Conservation (phyloP, 768 basidiomycete species). For the Chalciporus pseudorubinellus region DNA sequence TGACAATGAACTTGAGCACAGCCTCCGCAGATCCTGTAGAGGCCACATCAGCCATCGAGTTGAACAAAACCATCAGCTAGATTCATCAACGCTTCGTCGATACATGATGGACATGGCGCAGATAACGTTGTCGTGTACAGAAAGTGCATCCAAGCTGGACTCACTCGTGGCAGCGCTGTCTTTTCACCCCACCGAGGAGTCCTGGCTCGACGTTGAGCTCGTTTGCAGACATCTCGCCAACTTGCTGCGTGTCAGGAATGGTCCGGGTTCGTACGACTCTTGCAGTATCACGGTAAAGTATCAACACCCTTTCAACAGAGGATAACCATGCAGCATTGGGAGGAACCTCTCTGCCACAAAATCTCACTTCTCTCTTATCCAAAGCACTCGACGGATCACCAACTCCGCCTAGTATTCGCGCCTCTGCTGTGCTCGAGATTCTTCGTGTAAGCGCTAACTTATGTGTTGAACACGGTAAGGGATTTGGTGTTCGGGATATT, state of each 20-base stretch:
- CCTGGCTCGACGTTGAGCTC: slow-evolving; percentile 52
- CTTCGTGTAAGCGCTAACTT: slow-evolving; percentile 80
- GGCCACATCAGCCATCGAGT: background rate
- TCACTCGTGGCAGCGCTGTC: slow-evolving; percentile 34
- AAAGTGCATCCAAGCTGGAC: slow-evolving; percentile 32
- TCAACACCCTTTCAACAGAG: slow-evolving; percentile 39
- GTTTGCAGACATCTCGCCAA: slow-evolving; percentile 61
- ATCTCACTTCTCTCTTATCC: slow-evolving; percentile 59
- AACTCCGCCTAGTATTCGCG: slow-evolving; percentile 44
- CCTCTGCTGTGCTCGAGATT: slow-evolving; percentile 59
- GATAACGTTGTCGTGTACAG: slow-evolving; percentile 19
- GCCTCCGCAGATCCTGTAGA: slow-evolving; percentile 5
- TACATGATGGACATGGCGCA: slow-evolving; percentile 25
- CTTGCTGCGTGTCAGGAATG: slow-evolving; percentile 55
- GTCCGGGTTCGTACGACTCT: slow-evolving; percentile 39
- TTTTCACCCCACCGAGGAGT: slow-evolving; percentile 28
- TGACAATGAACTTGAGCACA: background rate
- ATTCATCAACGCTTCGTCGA: background rate
- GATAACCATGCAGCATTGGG: slow-evolving; percentile 74
- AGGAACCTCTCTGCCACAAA: slow-evolving; percentile 59
- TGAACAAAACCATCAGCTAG: background rate
- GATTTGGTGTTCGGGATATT: background rate
- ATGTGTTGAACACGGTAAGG: slow-evolving; percentile 78
- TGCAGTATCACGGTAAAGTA: background rate
- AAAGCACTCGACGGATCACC: slow-evolving; percentile 50